Percentiles rank a stretch among this genome's conserved stretches.
These are phyloP conservation scores for Cucumis cinereus DNA, from an alignment of 306 rosid genomes.

Conservation along the genomic window DNA sequence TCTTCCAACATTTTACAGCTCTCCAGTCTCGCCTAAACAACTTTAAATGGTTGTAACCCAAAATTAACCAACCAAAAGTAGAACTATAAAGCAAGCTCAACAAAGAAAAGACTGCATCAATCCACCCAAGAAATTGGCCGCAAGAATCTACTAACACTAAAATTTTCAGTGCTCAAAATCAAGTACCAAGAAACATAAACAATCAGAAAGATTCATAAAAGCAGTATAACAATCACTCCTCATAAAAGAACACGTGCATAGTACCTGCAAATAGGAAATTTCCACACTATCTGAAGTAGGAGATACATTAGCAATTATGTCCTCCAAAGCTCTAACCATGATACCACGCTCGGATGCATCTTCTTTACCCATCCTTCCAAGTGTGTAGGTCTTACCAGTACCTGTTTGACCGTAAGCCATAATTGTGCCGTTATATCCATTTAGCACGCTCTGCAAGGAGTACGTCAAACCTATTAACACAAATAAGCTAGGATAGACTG, in stretches of 20 bases:
- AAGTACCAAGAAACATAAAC: background rate
- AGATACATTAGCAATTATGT: slow-evolving; percentile 32
- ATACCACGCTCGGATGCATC: slow-evolving; percentile 58
- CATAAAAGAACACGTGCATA: background rate
- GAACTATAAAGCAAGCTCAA: background rate
- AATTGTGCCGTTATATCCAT: slow-evolving; percentile 60
- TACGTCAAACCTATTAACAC: background rate
- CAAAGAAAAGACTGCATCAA: background rate
- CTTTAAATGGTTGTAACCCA: background rate
- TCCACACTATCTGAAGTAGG: slow-evolving; percentile 37
- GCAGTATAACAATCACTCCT: background rate
- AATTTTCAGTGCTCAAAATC: background rate
- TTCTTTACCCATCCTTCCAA: slow-evolving; percentile 46
- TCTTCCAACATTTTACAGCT: background rate
- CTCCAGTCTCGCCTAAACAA: background rate
- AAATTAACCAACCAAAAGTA: background rate
- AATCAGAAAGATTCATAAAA: background rate
- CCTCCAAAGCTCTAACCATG: slow-evolving; percentile 59
- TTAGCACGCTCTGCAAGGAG: slow-evolving; percentile 53
- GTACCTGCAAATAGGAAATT: slow-evolving; percentile 58
- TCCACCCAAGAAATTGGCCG: background rate
- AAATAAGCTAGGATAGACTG: background rate
- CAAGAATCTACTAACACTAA: background rate
- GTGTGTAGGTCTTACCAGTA: slow-evolving; percentile 61
- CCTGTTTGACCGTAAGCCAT: slow-evolving; percentile 85